These are phyloP conservation scores for Colletotrichum costaricense DNA, from an alignment of 2,329 filamentous ascomycete species.

Conservation along the genomic window DNA sequence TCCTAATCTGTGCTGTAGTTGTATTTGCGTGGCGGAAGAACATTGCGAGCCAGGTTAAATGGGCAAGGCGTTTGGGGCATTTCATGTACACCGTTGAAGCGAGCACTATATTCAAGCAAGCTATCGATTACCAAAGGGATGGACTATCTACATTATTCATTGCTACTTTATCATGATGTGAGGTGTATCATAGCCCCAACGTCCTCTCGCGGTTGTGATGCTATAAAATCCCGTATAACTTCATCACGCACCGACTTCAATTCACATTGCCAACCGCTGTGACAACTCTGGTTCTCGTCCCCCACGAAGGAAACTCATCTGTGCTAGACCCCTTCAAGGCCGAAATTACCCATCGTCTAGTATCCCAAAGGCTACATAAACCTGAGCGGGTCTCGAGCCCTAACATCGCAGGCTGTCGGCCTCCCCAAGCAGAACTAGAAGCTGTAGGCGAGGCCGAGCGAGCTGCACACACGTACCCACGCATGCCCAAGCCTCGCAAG, in stretches of 20 bases:
- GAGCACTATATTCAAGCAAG: not conserved
- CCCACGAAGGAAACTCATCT: not conserved
- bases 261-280: not conserved
- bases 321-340: not conserved
- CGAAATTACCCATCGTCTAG: too few relatives aligned
- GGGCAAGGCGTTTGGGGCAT: constrained; percentile 2
- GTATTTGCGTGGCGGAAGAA: not conserved
- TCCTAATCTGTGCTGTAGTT: not conserved
- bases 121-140: not conserved
- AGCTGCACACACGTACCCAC: not conserved
- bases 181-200: too few relatives aligned
- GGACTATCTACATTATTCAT: not conserved
- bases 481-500: not conserved
- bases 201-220: not conserved
- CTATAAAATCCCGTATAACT: not conserved
- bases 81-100: not conserved
- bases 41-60: not conserved
- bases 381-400: not conserved
- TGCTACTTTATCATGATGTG: not conserved
- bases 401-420: not conserved
- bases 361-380: not conserved
- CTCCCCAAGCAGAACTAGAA: not conserved
- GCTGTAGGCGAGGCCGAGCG: not conserved
- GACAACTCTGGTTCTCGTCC: not conserved
- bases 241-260: not conserved